These are phyloP conservation scores for Tricholoma terreum DNA, from an alignment of 768 basidiomycete species.

Conservation along the genomic window DNA sequence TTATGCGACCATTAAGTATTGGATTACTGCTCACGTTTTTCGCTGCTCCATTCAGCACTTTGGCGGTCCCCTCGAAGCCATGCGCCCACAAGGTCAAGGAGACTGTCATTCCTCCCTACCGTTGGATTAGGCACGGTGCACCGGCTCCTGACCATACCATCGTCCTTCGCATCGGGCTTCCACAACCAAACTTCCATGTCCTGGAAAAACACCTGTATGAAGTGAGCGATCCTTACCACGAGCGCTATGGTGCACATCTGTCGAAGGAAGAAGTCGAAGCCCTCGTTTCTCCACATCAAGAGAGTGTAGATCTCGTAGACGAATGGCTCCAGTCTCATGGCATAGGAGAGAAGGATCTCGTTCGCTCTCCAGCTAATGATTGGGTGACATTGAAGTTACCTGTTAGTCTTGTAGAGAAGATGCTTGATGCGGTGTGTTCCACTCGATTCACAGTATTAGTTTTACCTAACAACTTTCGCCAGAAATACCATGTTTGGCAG, in stretches of 20 bases:
- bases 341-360: conserved; percentile 42
- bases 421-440: conserved; percentile 62
- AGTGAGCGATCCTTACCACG: conserved; percentile 52
- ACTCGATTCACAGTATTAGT: neutral
- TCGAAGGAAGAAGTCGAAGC: conserved; percentile 65
- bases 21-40: conserved; percentile 8
- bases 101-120: conserved; percentile 35
- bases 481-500: conserved; percentile 66
- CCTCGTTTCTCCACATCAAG: conserved; percentile 56
- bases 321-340: conserved; percentile 62
- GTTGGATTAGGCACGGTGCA: conserved; percentile 46
- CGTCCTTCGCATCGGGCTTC: conserved; percentile 55
- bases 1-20: conserved; percentile 14
- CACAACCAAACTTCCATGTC: conserved; percentile 45
- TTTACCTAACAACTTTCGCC: neutral
- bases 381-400: conserved; percentile 65
- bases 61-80: conserved; percentile 17
- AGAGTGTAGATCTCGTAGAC: conserved; percentile 51
- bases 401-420: conserved; percentile 57
- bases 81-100: conserved; percentile 31
- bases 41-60: conserved; percentile 4
- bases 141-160: conserved; percentile 46
- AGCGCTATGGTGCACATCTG: conserved; percentile 51
- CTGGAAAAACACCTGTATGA: conserved; percentile 53
- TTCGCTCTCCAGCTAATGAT: conserved; percentile 62